A percentile compares a stretch with the other conserved stretches of the same genome.
phyloP scores from a whole-genome alignment of 2,329 filamentous ascomycete genomes.

The Aspergillus bombycis region DNA sequence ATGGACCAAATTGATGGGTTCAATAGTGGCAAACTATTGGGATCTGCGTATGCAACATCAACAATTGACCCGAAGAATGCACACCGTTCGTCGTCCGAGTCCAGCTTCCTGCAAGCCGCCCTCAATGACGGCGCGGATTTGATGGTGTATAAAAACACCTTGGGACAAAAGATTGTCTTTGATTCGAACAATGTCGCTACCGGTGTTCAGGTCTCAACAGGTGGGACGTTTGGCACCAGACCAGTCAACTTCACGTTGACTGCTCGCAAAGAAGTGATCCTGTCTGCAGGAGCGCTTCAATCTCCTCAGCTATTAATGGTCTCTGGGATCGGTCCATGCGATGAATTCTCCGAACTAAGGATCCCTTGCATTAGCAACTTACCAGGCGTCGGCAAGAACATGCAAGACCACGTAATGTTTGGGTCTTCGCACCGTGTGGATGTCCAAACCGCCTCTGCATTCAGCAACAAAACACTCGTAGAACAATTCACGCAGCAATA shows the following conservation, averaged over 20 bases:
- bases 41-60: conserved; percentile 28
- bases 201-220: conserved; percentile 19
- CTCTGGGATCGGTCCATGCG: conserved; percentile 22
- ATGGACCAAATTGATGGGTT: conserved; percentile 31
- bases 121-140: conserved; percentile 29
- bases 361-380: conserved; percentile 22
- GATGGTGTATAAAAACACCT: conserved; percentile 35
- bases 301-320: conserved; percentile 22
- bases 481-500: conserved; percentile 26
- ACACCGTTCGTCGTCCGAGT: conserved; percentile 24
- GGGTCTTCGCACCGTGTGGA: conserved; percentile 40
- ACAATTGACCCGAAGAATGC: conserved; percentile 36
- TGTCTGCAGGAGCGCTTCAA: conserved; percentile 17
- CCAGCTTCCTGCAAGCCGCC: conserved; percentile 28
- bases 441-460: conserved; percentile 32
- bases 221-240: conserved; percentile 18
- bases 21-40: conserved; percentile 29
- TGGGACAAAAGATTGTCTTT: conserved; percentile 43
- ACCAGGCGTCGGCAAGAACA: conserved; percentile 38
- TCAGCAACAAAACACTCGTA: conserved; percentile 26
- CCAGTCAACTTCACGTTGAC: conserved; percentile 20
- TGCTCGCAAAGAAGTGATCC: conserved; percentile 21
- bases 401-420: conserved; percentile 48
- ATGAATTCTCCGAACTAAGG: conserved; percentile 20
- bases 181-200: conserved; percentile 31